Conservation (phyloP, 331 rosid genomes). For the Quercus lobata region DNA sequence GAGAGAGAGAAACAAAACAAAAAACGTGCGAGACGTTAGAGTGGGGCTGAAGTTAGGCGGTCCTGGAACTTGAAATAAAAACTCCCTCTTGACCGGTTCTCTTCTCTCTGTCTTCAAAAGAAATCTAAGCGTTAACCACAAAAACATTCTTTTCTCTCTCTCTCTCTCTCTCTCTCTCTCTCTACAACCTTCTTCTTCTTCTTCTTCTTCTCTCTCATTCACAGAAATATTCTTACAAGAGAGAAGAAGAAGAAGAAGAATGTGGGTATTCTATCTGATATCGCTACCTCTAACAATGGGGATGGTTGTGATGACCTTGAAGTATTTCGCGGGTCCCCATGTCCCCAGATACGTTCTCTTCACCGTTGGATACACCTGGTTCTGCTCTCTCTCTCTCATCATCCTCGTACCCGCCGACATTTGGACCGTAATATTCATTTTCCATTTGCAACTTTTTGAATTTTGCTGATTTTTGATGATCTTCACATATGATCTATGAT, state of each 20-base stretch:
- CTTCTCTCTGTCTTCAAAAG: background rate
- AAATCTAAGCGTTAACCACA: background rate
- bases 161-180: background rate
- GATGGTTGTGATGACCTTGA: slow-evolving; percentile 68
- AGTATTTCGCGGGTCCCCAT: slow-evolving; percentile 74
- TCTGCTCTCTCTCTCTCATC: slow-evolving; percentile 87
- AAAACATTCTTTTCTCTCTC: background rate
- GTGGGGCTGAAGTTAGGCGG: too few relatives aligned
- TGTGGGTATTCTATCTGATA: slow-evolving; percentile 96
- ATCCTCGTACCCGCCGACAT: slow-evolving; percentile 95
- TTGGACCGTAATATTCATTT: slow-evolving; percentile 63
- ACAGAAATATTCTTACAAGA: background rate
- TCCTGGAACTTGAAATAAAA: too few relatives aligned
- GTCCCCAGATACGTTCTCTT: slow-evolving; percentile 83
- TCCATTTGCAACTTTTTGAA: background rate
- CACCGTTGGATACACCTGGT: slow-evolving; percentile 95
- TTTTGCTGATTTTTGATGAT: too few relatives aligned
- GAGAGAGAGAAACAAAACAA: too few relatives aligned
- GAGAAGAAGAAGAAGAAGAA: slow-evolving; percentile 13
- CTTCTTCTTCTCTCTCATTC: background rate
- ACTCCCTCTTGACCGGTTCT: slow-evolving; percentile 40
- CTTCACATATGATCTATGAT: too few relatives aligned
- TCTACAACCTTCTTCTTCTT: background rate
- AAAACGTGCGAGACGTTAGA: too few relatives aligned
- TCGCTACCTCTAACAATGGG: slow-evolving; percentile 80